A percentile compares a stretch with the other conserved stretches of the same genome.
phyloP scores from a whole-genome alignment of 371 early-diverging fungal genomes.

The Phascolomyces articulosus region DNA sequence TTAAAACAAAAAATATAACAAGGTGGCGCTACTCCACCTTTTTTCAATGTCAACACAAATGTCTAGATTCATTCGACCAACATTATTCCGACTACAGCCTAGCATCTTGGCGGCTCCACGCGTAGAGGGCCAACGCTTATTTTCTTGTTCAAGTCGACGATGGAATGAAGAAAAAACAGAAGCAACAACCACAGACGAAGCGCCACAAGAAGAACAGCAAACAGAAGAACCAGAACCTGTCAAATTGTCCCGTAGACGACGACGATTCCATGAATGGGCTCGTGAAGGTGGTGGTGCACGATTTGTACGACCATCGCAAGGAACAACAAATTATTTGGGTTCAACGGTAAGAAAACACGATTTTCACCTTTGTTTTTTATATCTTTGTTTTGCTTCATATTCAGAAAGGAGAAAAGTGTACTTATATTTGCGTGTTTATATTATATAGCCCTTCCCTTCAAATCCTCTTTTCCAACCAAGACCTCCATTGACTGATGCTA shows the following conservation, averaged over 20 bases:
- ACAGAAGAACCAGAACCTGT: conserved; percentile 33
- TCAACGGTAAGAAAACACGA: conserved; percentile 20
- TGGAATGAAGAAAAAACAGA: conserved; percentile 16
- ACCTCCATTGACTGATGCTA: conserved; percentile 75
- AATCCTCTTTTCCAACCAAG: conserved; percentile 85
- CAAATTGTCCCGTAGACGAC: conserved; percentile 48
- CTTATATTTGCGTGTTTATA: too few species aligned
- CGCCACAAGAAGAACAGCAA: conserved; percentile 15
- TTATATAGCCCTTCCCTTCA: conserved; percentile 82
- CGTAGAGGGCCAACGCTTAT: conserved; percentile 5
- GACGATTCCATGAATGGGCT: conserved; percentile 48
- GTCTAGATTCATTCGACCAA: conserved; percentile 7
- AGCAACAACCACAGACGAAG: conserved; percentile 15
- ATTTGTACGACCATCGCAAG: conserved; percentile 42
- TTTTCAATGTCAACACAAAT: conserved; percentile 1
- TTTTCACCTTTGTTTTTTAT: too few species aligned
- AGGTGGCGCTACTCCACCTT: not conserved
- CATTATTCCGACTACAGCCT: conserved; percentile 2
- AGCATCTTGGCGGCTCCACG: not conserved
- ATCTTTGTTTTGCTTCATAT: too few species aligned
- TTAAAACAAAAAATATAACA: conserved; percentile 2
- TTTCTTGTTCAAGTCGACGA: conserved; percentile 13
- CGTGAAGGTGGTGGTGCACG: conserved; percentile 33
- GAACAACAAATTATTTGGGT: conserved; percentile 51
- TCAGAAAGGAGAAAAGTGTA: not conserved